A percentile compares a stretch with the other conserved stretches of the same genome.
Evolutionary conservation across 352 stramenopile species (phyloP).

Genomic region (Phytophthora crassamura): DNA sequence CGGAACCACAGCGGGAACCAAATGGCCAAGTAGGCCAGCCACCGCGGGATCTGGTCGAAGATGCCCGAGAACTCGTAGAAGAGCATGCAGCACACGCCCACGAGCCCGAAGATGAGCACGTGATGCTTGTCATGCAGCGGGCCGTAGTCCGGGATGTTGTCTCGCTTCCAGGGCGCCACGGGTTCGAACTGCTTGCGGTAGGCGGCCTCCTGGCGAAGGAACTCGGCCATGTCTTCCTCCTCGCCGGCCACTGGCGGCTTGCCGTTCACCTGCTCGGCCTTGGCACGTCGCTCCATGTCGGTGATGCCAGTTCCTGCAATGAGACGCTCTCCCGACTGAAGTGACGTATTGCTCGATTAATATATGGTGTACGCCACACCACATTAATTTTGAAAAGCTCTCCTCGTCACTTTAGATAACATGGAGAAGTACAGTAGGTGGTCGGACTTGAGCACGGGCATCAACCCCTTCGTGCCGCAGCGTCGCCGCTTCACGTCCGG

Average conservation of each 20-base stretch:
- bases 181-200: conserved; percentile 76
- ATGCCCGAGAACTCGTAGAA: conserved; percentile 80
- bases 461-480: conserved; percentile 89
- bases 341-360: too few relatives aligned
- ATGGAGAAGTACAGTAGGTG: conserved; percentile 92
- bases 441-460: conserved; percentile 85
- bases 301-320: conserved; percentile 14
- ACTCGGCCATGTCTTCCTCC: conserved; percentile 41
- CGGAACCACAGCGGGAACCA: conserved; percentile 87
- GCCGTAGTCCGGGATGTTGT: conserved; percentile 83
- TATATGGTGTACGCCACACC: too few relatives aligned
- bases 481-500: conserved; percentile 60
- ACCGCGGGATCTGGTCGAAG: conserved; percentile 75
- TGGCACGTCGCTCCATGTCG: conserved; percentile 30
- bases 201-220: conserved; percentile 53
- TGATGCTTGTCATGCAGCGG: conserved; percentile 68
- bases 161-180: conserved; percentile 82
- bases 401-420: neutral
- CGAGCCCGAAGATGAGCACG: conserved; percentile 67
- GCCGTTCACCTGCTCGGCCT: conserved; percentile 9
- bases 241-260: conserved; percentile 7
- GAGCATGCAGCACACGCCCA: conserved; percentile 72
- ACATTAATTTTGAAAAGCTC: neutral
- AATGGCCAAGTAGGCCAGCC: conserved; percentile 80
- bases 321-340: neutral